These are phyloP conservation scores for Dalbergia cochinchinensis DNA, from an alignment of 306 rosid species.

Conservation along the genomic window DNA sequence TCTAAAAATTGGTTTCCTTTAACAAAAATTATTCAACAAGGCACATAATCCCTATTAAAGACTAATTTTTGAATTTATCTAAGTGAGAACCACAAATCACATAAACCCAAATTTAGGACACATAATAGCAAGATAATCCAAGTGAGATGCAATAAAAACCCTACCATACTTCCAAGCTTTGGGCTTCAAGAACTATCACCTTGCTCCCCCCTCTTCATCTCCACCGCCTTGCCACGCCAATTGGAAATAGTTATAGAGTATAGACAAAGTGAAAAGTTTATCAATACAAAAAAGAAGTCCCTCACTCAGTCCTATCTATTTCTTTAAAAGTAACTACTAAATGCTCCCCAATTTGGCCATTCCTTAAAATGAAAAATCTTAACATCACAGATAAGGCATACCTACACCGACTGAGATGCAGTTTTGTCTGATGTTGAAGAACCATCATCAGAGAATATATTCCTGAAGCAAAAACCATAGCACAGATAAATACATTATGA, in stretches of 20 bases:
- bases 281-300: constrained; percentile 14
- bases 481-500: not conserved
- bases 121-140: too few relatives aligned
- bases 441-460: constrained; percentile 90
- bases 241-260: constrained; percentile 20
- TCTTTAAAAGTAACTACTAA: constrained; percentile 12
- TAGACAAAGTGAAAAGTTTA: not conserved
- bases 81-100: too few relatives aligned
- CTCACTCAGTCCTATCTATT: constrained; percentile 16
- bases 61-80: too few relatives aligned
- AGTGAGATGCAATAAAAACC: too few relatives aligned
- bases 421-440: constrained; percentile 62
- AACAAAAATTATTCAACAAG: too few relatives aligned
- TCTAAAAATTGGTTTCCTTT: too few relatives aligned
- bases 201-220: too few relatives aligned
- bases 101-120: too few relatives aligned
- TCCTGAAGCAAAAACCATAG: constrained; percentile 59
- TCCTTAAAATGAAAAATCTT: constrained; percentile 14
- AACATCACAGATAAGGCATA: constrained; percentile 38
- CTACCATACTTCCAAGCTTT: too few relatives aligned
- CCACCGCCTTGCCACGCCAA: too few relatives aligned
- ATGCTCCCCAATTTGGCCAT: not conserved
- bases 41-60: too few relatives aligned
- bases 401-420: constrained; percentile 78
- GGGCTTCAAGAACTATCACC: too few relatives aligned